These are phyloP conservation scores for Fusarium chuoi DNA, from an alignment of 2,329 filamentous ascomycete genomes.

Conservation along the genomic window DNA sequence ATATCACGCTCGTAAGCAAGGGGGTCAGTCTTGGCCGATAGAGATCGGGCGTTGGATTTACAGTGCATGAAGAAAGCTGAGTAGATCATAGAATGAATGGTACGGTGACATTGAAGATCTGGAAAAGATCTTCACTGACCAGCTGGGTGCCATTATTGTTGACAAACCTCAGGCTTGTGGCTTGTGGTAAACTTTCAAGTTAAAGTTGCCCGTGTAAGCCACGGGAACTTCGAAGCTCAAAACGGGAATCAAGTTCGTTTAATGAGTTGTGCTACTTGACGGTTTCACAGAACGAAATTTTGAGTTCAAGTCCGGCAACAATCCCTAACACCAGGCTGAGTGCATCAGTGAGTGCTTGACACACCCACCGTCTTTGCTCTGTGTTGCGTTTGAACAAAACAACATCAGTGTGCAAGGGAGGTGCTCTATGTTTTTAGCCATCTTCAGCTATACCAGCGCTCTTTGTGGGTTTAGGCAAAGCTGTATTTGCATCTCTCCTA, in stretches of 20 bases:
- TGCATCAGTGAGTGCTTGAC: background rate
- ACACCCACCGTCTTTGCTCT: background rate
- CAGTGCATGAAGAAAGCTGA: constrained; percentile 10
- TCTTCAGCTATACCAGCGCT: background rate
- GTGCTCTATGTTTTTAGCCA: background rate
- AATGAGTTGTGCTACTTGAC: constrained; percentile 9
- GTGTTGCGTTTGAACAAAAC: background rate
- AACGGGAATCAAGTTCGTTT: constrained; percentile 1
- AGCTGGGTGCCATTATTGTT: background rate
- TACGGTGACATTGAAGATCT: constrained; percentile 11
- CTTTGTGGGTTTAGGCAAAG: background rate
- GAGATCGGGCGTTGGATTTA: constrained; percentile 29
- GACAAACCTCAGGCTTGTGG: background rate
- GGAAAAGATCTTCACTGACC: background rate
- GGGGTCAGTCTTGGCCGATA: constrained; percentile 11
- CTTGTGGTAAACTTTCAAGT: background rate
- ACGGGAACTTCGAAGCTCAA: background rate
- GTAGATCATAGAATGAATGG: constrained; percentile 19
- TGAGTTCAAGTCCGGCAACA: background rate
- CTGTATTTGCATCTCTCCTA: background rate
- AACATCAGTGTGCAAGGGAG: background rate
- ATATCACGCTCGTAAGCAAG: background rate
- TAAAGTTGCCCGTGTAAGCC: background rate
- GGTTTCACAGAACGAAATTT: constrained; percentile 12
- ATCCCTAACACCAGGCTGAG: background rate